These are phyloP conservation scores for Calophaca sinica DNA, from an alignment of 306 rosid species.

Conservation along the genomic window DNA sequence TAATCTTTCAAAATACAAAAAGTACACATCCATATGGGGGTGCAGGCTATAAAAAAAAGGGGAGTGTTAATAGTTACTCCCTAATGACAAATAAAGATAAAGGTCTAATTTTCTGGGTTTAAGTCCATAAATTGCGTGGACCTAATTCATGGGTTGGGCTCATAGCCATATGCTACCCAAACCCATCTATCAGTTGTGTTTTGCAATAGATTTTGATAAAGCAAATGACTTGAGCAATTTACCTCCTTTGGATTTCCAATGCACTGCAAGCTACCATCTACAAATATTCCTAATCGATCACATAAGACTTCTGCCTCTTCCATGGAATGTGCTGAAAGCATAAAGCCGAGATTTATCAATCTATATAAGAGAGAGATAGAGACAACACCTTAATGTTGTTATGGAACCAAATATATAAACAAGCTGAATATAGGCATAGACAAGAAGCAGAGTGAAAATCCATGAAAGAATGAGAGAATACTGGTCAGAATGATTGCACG, in stretches of 20 bases:
- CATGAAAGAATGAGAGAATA: constrained; percentile 49
- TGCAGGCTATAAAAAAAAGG: too few relatives aligned
- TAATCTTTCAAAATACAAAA: too few relatives aligned
- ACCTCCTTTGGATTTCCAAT: constrained; percentile 94
- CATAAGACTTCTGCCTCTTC: constrained; percentile 93
- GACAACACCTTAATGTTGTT: not conserved
- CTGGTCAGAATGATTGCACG: constrained; percentile 93
- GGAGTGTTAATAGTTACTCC: too few relatives aligned
- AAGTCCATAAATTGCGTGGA: not conserved
- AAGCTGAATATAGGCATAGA: constrained; percentile 1
- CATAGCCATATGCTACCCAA: not conserved
- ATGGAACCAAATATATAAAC: constrained; percentile 20
- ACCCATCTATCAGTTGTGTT: constrained; percentile 11
- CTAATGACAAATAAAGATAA: too few relatives aligned
- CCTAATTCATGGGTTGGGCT: not conserved
- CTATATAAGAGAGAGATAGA: not conserved
- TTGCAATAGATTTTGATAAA: constrained; percentile 30
- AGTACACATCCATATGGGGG: too few relatives aligned
- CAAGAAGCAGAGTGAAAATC: constrained; percentile 17
- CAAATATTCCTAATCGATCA: constrained; percentile 85
- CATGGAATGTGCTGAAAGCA: constrained; percentile 90
- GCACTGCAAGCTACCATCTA: constrained; percentile 86
- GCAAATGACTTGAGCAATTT: constrained; percentile 15
- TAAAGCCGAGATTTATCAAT: constrained; percentile 39
- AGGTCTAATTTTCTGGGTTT: too few relatives aligned